Evolutionary conservation across 257 asterid genomes (phyloP).

Genomic region (Solanum piurae): DNA sequence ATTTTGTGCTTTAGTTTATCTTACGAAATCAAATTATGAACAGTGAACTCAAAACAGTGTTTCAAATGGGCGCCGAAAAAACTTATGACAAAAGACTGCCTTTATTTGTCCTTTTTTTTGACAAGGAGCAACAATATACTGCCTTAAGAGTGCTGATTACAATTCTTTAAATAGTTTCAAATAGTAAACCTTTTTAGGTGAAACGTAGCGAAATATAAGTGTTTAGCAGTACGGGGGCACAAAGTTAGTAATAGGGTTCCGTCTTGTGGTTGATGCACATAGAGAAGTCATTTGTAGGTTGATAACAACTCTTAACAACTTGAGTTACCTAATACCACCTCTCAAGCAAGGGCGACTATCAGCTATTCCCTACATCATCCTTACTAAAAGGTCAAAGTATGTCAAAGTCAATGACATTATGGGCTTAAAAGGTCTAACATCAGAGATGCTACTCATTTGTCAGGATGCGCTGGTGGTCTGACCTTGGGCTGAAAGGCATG

Average conservation of each 20-base stretch:
- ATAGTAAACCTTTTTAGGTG: not conserved
- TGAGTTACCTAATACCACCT: not conserved
- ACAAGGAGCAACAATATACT: not conserved
- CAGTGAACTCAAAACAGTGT: not conserved
- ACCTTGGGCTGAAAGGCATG: not conserved
- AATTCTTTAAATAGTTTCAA: not conserved
- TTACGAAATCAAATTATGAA: not conserved
- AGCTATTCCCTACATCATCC: not conserved
- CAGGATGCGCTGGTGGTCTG: not conserved
- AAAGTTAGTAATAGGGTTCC: not conserved
- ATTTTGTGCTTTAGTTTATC: not conserved
- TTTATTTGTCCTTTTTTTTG: not conserved
- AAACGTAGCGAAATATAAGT: not conserved
- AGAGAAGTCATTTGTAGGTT: not conserved
- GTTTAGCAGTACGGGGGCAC: not conserved
- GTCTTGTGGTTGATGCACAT: not conserved
- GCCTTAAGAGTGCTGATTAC: not conserved
- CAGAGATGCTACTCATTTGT: not conserved
- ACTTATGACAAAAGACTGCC: not conserved
- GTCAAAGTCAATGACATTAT: not conserved
- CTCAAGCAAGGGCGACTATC: not conserved
- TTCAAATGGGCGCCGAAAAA: not conserved
- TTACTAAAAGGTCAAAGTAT: not conserved
- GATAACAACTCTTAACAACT: not conserved
- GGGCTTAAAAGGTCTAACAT: not conserved